phyloP scores from a whole-genome alignment of 495 filamentous ascomycete genomes.

The Neurospora sp. region DNA sequence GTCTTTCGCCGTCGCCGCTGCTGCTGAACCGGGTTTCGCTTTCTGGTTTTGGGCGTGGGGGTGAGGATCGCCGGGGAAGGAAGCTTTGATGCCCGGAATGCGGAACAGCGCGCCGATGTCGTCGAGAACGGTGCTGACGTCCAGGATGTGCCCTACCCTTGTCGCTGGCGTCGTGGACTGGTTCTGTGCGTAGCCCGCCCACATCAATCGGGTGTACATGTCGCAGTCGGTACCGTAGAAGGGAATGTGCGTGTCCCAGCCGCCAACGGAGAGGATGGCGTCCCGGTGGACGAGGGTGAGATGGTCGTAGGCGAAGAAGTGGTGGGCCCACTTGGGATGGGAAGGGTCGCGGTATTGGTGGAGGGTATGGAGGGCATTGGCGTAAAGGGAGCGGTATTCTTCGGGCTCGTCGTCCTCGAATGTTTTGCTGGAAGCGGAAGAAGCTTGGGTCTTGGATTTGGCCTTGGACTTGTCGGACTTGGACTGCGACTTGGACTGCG shows the following conservation, averaged over 20 bases:
- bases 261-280: constrained; percentile 42
- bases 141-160: constrained; percentile 36
- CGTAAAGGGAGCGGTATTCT: constrained; percentile 34
- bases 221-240: constrained; percentile 43
- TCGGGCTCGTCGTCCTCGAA: constrained; percentile 12
- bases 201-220: constrained; percentile 40
- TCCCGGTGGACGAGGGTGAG: constrained; percentile 46
- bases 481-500: background rate
- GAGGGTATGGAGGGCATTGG: constrained; percentile 33
- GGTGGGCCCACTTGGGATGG: constrained; percentile 37
- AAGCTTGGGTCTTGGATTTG: background rate
- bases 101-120: constrained; percentile 39
- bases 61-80: constrained; percentile 20
- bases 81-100: constrained; percentile 14
- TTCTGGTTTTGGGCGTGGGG: background rate
- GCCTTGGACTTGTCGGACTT: background rate
- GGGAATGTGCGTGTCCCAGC: constrained; percentile 52
- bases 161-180: constrained; percentile 12
- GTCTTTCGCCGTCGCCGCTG: background rate
- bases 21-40: no score
- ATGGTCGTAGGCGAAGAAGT: constrained; percentile 48
- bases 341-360: constrained; percentile 14
- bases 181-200: constrained; percentile 40
- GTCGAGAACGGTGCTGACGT: constrained; percentile 35
- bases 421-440: constrained; percentile 12